Base-by-base conservation (phyloP, 805 yeast species). In the Saccharomycopsis malanga region DNA sequence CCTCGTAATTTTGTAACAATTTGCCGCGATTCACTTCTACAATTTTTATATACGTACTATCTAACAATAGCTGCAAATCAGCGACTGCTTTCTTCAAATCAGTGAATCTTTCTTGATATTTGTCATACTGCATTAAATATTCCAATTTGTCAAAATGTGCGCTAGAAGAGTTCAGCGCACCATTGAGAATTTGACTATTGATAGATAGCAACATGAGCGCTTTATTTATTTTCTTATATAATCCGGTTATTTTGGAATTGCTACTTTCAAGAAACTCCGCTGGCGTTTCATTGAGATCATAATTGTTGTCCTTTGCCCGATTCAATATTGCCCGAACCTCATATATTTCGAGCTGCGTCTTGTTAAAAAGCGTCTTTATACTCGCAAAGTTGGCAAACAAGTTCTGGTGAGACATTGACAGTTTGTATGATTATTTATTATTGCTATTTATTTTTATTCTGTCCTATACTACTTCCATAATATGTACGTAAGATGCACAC, bases 101-200 rank as follows among this genome's bases (percentile, higher is more conserved):
- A 18, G 22, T 21, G 29, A 46, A 46, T 6, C 30, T 25, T 17
- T 50, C 45, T 1, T n/a, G 6, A 21, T 39, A 47, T 23, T 50
- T 50, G 34, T 50, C 53, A 23, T 43, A 25, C 29, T 20, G 6
- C 45, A 48, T 42, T 17, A 43, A 17, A n/a, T 21, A 46, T 12
- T 39, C 42, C 12, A 42, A 12, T 24, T 45, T 49, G 12, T 30
- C 34, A 3, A 32, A n/a, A 10, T 32, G 17, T 5, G 15, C 17
- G 15, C 15, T 32, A 5, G 9, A 14, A n/a, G 15, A 12, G n/a
- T n/a, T n/a, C n/a, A n/a, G n/a, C 10, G 30, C 30, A 12, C 30
- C 30, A 12, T 27, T 12, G 7, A 27, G 7, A 18, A 32, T 7
- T 6, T 12, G 17, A 6, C 15, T 32, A n/a, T 32, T 32, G 18